Base-by-base conservation (phyloP, 352 stramenopile genomes). In the Phytophthora aleatoria region DNA sequence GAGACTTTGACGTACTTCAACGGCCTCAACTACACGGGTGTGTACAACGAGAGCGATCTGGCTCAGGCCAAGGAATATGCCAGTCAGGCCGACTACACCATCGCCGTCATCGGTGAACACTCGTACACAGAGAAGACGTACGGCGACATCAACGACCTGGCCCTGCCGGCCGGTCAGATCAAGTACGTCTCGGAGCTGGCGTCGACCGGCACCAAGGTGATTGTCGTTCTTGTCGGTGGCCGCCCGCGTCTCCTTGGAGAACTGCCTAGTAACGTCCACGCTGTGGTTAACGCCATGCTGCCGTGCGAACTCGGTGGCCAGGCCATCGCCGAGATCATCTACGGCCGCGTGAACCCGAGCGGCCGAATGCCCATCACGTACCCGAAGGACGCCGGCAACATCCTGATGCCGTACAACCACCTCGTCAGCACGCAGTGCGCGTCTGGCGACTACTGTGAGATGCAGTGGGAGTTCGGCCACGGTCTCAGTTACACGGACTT, bases 281-380 rank as follows among this genome's bases (percentile, higher is more conserved):
- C 83, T 42, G 79, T 96, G 10, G 64, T 97, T n/a, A 68, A 93
- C 48, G 87, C 74, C 3, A 85, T 92, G 67, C 70, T 96, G 6
- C 85, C 85, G 8, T 85, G 89, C 5, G 82, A 91, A 33, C 60
- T 81, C 5, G 88, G 89, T 42, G 89, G 89, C 0, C 78, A 91
- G 59, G 88, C 87, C 8, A 82, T 96, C n/a, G 84, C 88, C 8
- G 85, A 96, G 64, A 86, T 96, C 45, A 58, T 96, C 13, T 90
- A 88, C 55, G 89, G 89, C 15, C 57, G 71, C n/a, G 74, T 89
- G 26, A 95, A 93, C 64, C 87, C 89, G n/a, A 95, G 85, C 20
- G 89, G 89, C 11, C 67, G 81, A 33, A 72, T 96, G 26, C 84
- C 88, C 11, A 89, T 96, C 64, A 96, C 87, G 16, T 97, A 92